These are phyloP conservation scores for Fraxinus americana DNA, from an alignment of 257 asterid genomes.

Conservation along the genomic window DNA sequence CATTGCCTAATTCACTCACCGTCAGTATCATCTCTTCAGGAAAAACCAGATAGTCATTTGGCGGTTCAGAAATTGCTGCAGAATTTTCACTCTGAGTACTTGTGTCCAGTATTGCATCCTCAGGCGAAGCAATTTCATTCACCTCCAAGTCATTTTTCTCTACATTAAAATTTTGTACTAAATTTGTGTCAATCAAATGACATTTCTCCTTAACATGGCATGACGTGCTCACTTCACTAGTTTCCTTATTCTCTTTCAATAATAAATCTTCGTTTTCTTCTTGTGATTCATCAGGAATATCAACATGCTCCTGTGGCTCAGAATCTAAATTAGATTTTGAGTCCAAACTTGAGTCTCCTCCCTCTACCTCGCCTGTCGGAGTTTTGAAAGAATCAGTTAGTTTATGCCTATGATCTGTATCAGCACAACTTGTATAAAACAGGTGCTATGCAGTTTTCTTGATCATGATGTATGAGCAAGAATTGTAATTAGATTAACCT, in stretches of 20 bases:
- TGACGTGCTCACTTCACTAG: conserved; percentile 3
- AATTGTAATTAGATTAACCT: conserved; percentile 35
- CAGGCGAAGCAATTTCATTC: conserved; percentile 7
- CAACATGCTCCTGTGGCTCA: conserved; percentile 21
- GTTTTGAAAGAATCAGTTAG: conserved; percentile 6
- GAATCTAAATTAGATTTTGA: conserved; percentile 14
- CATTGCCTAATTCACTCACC: conserved; percentile 20
- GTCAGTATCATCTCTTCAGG: conserved; percentile 24
- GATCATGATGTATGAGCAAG: neutral
- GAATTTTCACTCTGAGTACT: conserved; percentile 18
- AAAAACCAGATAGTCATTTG: conserved; percentile 22
- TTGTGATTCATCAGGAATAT: conserved; percentile 27
- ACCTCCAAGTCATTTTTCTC: conserved; percentile 13
- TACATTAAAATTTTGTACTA: neutral
- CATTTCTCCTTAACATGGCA: conserved; percentile 15
- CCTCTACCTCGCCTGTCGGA: conserved; percentile 34
- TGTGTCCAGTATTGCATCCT: conserved; percentile 18
- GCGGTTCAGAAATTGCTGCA: conserved; percentile 15
- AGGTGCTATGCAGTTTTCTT: neutral
- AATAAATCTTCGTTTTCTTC: conserved; percentile 26
- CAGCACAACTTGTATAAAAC: neutral
- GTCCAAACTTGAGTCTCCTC: conserved; percentile 9
- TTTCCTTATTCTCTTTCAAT: conserved; percentile 19
- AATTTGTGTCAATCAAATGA: conserved; percentile 2
- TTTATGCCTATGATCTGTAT: neutral